Conservation (phyloP, 2,329 filamentous ascomycete species). For the Botrytis cinerea region DNA sequence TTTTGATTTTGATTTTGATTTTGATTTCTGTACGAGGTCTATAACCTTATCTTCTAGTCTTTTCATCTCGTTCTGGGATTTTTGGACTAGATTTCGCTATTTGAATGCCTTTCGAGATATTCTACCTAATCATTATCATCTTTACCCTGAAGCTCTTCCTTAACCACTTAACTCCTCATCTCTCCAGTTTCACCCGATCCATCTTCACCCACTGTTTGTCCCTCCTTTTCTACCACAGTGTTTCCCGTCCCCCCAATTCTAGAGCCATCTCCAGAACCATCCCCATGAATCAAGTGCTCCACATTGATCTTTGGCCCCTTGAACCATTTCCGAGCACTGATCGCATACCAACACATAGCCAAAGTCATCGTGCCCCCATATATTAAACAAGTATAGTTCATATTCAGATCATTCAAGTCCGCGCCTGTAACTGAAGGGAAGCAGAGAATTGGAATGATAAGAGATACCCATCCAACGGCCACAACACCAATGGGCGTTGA, state of each 20-base stretch:
- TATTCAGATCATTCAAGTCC: constrained; percentile 52
- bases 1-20: too few relatives aligned
- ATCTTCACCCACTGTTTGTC: too few relatives aligned
- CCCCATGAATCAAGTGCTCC: constrained; percentile 41
- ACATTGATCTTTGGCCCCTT: constrained; percentile 70
- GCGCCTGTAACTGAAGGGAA: constrained; percentile 59
- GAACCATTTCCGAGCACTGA: constrained; percentile 68
- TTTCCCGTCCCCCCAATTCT: neutral
- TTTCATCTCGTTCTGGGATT: too few relatives aligned
- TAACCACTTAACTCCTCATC: neutral
- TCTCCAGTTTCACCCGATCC: too few relatives aligned
- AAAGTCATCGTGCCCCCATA: constrained; percentile 65
- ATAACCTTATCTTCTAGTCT: too few relatives aligned
- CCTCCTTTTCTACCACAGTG: accelerated
- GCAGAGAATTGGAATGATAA: constrained; percentile 71
- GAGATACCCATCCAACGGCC: constrained; percentile 59
- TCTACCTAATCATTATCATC: neutral
- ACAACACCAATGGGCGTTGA: constrained; percentile 58
- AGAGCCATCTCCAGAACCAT: neutral
- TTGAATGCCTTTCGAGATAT: neutral
- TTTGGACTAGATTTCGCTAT: neutral
- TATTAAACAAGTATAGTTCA: constrained; percentile 71
- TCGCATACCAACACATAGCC: constrained; percentile 61
- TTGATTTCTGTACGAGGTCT: too few relatives aligned
- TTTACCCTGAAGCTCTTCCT: neutral